These are phyloP conservation scores for Physocladia obscura DNA, from an alignment of 192 early-diverging fungal genomes.

Conservation along the genomic window DNA sequence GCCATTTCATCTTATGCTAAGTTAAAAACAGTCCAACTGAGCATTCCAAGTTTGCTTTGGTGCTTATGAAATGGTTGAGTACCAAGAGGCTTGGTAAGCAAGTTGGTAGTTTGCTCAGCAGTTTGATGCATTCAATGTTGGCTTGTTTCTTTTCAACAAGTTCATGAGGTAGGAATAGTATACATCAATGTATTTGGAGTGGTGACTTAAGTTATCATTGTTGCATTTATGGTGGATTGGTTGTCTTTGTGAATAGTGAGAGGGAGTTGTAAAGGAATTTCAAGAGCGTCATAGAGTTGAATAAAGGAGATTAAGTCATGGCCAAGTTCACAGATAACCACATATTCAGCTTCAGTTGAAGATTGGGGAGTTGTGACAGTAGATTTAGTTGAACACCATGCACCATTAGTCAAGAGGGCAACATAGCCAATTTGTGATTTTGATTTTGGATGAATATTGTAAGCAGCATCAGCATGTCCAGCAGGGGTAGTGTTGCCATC, in stretches of 20 bases:
- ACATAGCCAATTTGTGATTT: slow-evolving; percentile 9
- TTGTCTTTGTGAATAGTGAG: slow-evolving; percentile 6
- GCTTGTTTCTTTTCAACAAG: neutral
- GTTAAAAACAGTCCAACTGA: no score
- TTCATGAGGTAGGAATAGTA: slow-evolving; percentile 1
- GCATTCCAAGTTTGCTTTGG: no score
- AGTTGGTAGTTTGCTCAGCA: neutral
- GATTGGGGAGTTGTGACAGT: neutral
- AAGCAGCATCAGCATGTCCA: slow-evolving; percentile 4
- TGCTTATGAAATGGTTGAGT: no score
- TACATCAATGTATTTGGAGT: slow-evolving; percentile 20
- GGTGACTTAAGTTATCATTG: neutral
- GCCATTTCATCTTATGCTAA: no score
- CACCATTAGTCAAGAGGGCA: neutral
- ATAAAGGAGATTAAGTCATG: slow-evolving; percentile 2
- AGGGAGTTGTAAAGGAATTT: neutral
- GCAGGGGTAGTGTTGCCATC: neutral
- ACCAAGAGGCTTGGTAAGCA: neutral
- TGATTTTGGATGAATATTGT: neutral
- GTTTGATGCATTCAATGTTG: neutral
- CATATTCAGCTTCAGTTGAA: slow-evolving; percentile 7
- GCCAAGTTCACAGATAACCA: slow-evolving; percentile 8
- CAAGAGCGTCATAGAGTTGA: neutral
- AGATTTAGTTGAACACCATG: neutral
- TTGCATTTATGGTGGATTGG: slow-evolving; percentile 9